A percentile compares a stretch with the other conserved stretches of the same genome.
These are phyloP conservation scores for Prunus persica DNA, from an alignment of 306 rosid genomes.

Conservation along the genomic window DNA sequence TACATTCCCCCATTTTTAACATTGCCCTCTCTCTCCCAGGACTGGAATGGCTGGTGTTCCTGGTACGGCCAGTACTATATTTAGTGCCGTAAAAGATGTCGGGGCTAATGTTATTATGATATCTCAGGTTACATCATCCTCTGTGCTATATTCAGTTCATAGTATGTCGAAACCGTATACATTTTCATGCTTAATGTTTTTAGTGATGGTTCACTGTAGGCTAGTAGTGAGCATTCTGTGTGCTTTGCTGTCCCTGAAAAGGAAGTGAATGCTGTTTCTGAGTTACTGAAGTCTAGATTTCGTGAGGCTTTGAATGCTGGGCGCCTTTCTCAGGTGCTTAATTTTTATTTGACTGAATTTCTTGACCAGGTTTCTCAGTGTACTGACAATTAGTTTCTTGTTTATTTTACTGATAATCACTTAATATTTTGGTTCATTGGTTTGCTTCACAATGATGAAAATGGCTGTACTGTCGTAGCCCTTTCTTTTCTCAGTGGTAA, in stretches of 20 bases:
- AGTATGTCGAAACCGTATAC: constrained; percentile 11
- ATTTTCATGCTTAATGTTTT: constrained; percentile 23
- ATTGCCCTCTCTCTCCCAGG: constrained; percentile 36
- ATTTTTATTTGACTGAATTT: constrained; percentile 10
- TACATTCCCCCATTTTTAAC: background rate
- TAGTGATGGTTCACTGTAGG: constrained; percentile 51
- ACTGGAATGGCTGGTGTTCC: constrained; percentile 99
- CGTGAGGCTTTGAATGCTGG: constrained; percentile 95
- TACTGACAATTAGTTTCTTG: background rate
- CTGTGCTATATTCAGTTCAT: constrained; percentile 10
- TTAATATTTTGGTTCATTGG: background rate
- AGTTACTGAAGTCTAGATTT: constrained; percentile 84
- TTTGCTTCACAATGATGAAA: background rate
- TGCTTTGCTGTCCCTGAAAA: constrained; percentile 99
- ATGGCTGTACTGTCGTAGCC: background rate
- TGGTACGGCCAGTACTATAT: constrained; percentile 89
- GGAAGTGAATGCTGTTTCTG: constrained; percentile 95
- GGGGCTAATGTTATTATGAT: constrained; percentile 99
- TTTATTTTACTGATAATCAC: background rate
- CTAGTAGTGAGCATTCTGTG: constrained; percentile 98
- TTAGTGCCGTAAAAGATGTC: constrained; percentile 89
- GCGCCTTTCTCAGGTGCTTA: constrained; percentile 92
- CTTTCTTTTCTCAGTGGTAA: background rate
- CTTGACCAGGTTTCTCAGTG: constrained; percentile 7
- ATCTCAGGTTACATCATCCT: constrained; percentile 69